A percentile compares a stretch with the other conserved stretches of the same genome.
These are phyloP conservation scores for Populus davidiana DNA, from an alignment of 345 rosid genomes.

Conservation along the genomic window DNA sequence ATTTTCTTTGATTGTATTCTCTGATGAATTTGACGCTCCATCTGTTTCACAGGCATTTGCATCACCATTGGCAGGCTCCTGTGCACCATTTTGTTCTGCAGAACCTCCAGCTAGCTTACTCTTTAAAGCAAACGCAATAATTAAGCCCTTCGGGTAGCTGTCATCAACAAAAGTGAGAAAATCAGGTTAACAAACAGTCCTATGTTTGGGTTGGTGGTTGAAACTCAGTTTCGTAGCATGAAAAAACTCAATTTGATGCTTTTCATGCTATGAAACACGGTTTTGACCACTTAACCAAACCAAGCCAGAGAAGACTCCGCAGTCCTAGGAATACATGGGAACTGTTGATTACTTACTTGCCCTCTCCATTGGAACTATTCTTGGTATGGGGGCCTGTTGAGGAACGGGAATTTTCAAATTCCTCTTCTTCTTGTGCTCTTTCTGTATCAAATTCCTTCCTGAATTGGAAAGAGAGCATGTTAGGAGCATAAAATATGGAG, in stretches of 20 bases:
- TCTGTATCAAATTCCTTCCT: conserved; percentile 87
- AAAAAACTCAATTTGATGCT: too few relatives aligned
- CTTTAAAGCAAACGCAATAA: conserved; percentile 77
- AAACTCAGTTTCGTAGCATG: too few relatives aligned
- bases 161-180: conserved; percentile 10
- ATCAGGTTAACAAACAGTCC: conserved; percentile 13
- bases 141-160: conserved; percentile 87
- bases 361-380: conserved; percentile 44
- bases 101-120: conserved; percentile 39
- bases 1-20: conserved; percentile 15
- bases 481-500: neutral
- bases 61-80: conserved; percentile 29
- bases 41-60: conserved; percentile 26
- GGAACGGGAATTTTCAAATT: conserved; percentile 40
- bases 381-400: conserved; percentile 40
- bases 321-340: neutral
- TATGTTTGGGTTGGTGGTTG: too few relatives aligned
- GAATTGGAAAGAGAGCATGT: conserved; percentile 8
- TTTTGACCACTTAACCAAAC: too few relatives aligned
- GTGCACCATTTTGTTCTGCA: conserved; percentile 29
- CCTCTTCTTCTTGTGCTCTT: conserved; percentile 49
- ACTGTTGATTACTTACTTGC: conserved; percentile 38
- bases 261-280: too few relatives aligned
- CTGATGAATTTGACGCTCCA: neutral
- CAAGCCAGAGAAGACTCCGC: neutral